Evolutionary conservation across 2,329 filamentous ascomycete species (phyloP), one percentile per base, ranked within the genome.

Genomic region (Exophiala oligosperma): DNA sequence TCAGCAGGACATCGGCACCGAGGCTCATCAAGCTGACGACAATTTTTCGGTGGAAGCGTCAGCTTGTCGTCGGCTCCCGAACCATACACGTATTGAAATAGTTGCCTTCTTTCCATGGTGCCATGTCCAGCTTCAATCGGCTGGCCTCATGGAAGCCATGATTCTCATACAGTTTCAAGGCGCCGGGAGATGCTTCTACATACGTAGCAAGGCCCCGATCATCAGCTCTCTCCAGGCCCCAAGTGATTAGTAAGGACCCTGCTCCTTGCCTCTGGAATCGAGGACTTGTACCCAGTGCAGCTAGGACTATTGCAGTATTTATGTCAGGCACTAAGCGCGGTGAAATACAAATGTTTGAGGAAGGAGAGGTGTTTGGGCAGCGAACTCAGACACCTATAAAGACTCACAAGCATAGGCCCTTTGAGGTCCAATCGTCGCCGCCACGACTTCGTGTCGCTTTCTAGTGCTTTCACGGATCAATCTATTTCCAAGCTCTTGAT

Each of bases 161-260:
- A 32, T 53, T 56, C 24, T 54, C 35, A 35, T 64, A 65, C 21
- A 65, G 50, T 6, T 46, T 38, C 12, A 48, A 23, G 17, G 50
- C 63, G 8, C 46, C 49, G 4, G 61, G 54, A 1, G 63, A 50
- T 32, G 40, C 44, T 47, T 66, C 64, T n/a, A 66, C 49, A 28
- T 62, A 66, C 9, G 40, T 37, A 26, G 63, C 37, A 46, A 64
- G 47, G 11, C 50, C 57, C 37, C 49, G 35, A 43, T 61, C 59
- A 53, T 66, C 63, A 2, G 63, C 62, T 23, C 57, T 54, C 14
- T 62, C 60, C 12, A 62, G 26, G 2, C 62, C 62, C 63, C 63
- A 64, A 1, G 60, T 52, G 21, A 66, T 21, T 32, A 66, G 29
- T 37, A 56, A 40, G 12, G 55, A 56, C 3, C 48, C 63, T 14